These are phyloP conservation scores for Anisodus acutangulus DNA, from an alignment of 257 asterid genomes.

Conservation along the genomic window DNA sequence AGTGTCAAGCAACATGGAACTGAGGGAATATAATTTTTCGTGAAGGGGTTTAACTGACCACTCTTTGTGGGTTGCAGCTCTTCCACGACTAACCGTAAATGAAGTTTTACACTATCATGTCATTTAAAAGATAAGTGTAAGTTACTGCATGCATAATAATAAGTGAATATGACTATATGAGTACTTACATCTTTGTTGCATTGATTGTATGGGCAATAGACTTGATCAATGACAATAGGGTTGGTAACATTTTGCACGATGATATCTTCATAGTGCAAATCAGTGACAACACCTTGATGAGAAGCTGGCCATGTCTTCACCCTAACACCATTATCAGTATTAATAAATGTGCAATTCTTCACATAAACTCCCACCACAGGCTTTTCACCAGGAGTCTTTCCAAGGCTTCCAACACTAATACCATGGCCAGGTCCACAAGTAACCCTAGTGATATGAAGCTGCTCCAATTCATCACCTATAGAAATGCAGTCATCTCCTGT, in stretches of 20 bases:
- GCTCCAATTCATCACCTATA: slow-evolving; percentile 41
- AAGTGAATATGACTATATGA: not conserved
- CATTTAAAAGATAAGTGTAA: too few relatives aligned
- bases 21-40: too few relatives aligned
- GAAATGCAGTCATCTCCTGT: slow-evolving; percentile 58
- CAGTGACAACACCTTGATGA: slow-evolving; percentile 33
- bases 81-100: too few relatives aligned
- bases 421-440: slow-evolving; percentile 56
- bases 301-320: slow-evolving; percentile 47
- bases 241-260: slow-evolving; percentile 43
- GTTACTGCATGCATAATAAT: too few relatives aligned
- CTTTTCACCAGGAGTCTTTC: slow-evolving; percentile 37
- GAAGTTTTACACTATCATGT: too few relatives aligned
- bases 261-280: slow-evolving; percentile 33
- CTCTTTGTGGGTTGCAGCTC: too few relatives aligned
- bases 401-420: slow-evolving; percentile 51
- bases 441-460: slow-evolving; percentile 35
- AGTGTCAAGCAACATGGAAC: too few relatives aligned
- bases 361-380: slow-evolving; percentile 40
- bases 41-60: too few relatives aligned
- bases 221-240: slow-evolving; percentile 36
- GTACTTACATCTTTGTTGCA: slow-evolving; percentile 36
- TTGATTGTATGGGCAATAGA: slow-evolving; percentile 26
- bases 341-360: slow-evolving; percentile 39
- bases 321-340: slow-evolving; percentile 45